Evolutionary conservation across 2,329 filamentous ascomycete species (phyloP), one percentile per base, ranked within the genome.

Genomic region (Periconia digitata): DNA sequence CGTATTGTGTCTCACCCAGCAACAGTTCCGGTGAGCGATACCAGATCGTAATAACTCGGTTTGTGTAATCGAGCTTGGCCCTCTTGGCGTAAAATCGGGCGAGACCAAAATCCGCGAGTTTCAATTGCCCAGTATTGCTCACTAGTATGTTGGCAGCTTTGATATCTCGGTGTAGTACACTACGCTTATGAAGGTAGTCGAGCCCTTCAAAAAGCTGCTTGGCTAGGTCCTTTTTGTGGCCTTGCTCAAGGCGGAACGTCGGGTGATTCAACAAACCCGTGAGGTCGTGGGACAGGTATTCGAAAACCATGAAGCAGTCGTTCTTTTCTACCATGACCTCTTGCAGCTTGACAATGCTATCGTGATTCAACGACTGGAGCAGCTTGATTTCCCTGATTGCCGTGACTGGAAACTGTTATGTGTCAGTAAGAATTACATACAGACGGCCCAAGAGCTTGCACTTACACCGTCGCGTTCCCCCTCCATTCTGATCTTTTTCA

Each of bases 281-380:
- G 51, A 99, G 77, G 70, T 99, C 94, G 69, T 99, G 94, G 1
- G 94, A 92, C 24, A 97, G 80, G 67, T 99, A 99, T 70, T 99
- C 94, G 57, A 99, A 99, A 3, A 99, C 94, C 94, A 99, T 99
- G 73, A 95, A 99, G 71, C 94, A 99, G 72, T 97, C 92, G 59
- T 97, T 97, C 67, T 87, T 89, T 74, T 99, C 94, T 2, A 99
- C 94, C 94, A 99, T 99, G 57, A 95, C 90, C 73, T 96, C 91
- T 56, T 89, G 84, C 16, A 96, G 76, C 35, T 85, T 85, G 48
- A 96, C 90, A 43, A 96, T 85, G 62, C 95, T 95, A 50, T 79
- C 75, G 62, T 95, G 90, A 54, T 86, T 85, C 18, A 95, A 78
- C 3, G 89, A 92, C 66, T 95, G 90, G n/a, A 96, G 78, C 20